Percentiles rank a stretch among this genome's conserved stretches.
phyloP scores from a whole-genome alignment of 345 rosid species.

The Acer saccharum region DNA sequence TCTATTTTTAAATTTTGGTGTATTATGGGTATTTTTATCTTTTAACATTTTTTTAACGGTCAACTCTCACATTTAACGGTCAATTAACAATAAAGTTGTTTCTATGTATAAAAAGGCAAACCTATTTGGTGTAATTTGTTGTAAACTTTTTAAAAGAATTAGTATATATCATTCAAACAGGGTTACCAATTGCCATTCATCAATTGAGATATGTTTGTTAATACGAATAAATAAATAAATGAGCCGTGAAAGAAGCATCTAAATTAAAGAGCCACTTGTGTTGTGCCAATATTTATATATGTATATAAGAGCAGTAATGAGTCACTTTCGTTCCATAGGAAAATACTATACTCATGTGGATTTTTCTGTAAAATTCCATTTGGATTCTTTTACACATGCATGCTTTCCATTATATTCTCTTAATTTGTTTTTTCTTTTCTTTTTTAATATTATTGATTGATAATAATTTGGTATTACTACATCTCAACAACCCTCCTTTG shows the following conservation, averaged over 20 bases:
- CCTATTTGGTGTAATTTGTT: too few relatives aligned
- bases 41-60: too few relatives aligned
- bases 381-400: conserved; percentile 14
- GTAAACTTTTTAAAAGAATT: too few relatives aligned
- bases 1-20: too few relatives aligned
- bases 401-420: not conserved
- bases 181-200: not conserved
- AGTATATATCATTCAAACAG: not conserved
- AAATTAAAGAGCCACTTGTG: not conserved
- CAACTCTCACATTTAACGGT: too few relatives aligned
- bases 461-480: not conserved
- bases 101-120: too few relatives aligned
- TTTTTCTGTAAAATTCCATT: not conserved
- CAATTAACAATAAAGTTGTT: too few relatives aligned
- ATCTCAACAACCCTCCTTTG: not conserved
- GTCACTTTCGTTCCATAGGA: not conserved
- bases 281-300: not conserved
- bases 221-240: not conserved
- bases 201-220: not conserved
- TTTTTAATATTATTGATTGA: not conserved
- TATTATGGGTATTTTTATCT: too few relatives aligned
- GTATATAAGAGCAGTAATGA: too few relatives aligned
- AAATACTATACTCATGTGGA: not conserved
- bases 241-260: not conserved
- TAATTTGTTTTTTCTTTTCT: not conserved